Evolutionary conservation across 225 moss, liverwort and hornwort genomes (phyloP), one percentile per base, ranked within the genome.

Genomic region (Climacium dendroides): DNA sequence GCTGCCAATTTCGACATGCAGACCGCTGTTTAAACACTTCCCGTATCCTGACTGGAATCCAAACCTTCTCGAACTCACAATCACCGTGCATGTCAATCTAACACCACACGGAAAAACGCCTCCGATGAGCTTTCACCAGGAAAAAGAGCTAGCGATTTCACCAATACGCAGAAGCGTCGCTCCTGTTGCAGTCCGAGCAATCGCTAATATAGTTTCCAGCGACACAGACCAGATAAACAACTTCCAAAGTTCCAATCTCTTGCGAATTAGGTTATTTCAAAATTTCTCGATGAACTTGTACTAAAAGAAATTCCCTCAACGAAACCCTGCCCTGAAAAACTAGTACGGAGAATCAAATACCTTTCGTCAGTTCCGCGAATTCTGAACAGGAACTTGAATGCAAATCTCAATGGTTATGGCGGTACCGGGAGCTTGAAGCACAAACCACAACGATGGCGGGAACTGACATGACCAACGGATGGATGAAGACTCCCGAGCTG

Each of bases 361-460:
- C 63, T 45, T 61, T n/a, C 70, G 71, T 47, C 32, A 55, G 19
- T 45, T 20, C 72, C 13, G 34, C 65, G 19, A 32, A 34, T 29
- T 32, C 24, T 50, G 41, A 63, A 43, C n/a, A 73, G 39, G 59
- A 79, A 66, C 79, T 83, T n/a, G 60, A 67, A 78, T 79, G 50
- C 81, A 84, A 66, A 65, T 39, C 25, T 65, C 47, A 18, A 54
- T 6, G 10, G 34, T n/a, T 29, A 6, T 3, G 15, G 64, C 63
- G 45, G 58, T 80, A 50, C 52, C 13, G 24, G 62, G 52, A 82
- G 45, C 87, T 87, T 89, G 82, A 73, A 87, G 82, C 41, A 87
- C 85, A 72, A 74, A 86, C 78, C 20, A 12, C 52, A 30, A 50
- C 32, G 35, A 65, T 82, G 89, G 91, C 91, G 91, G 91, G 91